A percentile compares a stretch with the other conserved stretches of the same genome.
phyloP scores from a whole-genome alignment of 106 monocot species.

The Posidonia australis region DNA sequence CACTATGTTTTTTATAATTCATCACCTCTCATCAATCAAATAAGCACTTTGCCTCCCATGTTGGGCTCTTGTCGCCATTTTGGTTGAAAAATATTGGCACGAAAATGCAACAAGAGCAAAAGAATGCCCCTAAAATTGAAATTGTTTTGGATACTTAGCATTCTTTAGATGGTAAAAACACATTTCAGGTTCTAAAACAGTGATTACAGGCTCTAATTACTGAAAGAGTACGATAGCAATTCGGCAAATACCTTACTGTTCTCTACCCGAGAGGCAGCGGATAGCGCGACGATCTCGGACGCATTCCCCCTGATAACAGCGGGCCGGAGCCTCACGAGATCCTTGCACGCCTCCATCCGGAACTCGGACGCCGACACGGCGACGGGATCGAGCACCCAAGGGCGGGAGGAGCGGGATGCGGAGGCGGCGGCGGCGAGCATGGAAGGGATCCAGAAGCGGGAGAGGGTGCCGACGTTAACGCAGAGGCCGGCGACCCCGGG shows the following conservation, averaged over 20 bases:
- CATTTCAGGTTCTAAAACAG: background rate
- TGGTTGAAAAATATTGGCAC: no score
- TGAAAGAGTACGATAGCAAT: no score
- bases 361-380: conserved; percentile 65
- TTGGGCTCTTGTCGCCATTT: no score
- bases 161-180: no score
- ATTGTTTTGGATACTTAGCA: no score
- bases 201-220: no score
- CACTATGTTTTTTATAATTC: background rate
- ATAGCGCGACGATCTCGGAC: conserved; percentile 67
- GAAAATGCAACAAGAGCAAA: no score
- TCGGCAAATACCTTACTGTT: conserved; percentile 44
- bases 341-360: conserved; percentile 54
- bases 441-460: conserved; percentile 56
- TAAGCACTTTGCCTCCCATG: no score
- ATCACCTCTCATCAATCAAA: no score
- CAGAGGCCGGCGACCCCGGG: conserved; percentile 49
- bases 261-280: conserved; percentile 21
- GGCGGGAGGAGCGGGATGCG: conserved; percentile 21
- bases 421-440: conserved; percentile 57
- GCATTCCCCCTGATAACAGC: conserved; percentile 68
- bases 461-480: conserved; percentile 82
- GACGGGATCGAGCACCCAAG: conserved; percentile 97
- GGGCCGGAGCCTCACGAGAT: conserved; percentile 34
- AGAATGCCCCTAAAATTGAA: no score